phyloP scores from a whole-genome alignment of 2,329 filamentous ascomycete species.

The Clarireedia homoeocarpa region DNA sequence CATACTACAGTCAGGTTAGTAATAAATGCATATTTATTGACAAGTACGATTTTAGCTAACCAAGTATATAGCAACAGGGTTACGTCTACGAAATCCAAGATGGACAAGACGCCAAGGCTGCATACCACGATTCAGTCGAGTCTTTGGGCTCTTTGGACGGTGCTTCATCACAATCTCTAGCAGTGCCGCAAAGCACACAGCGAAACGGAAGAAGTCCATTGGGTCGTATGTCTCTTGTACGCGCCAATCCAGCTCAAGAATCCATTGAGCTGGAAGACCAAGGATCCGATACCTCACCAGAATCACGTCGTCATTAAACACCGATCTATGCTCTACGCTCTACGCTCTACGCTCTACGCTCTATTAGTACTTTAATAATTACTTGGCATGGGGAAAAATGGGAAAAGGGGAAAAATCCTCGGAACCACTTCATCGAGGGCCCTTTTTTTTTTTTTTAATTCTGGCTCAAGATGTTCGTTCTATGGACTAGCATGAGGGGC shows the following conservation, averaged over 20 bases:
- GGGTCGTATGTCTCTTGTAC: slow-evolving; percentile 29
- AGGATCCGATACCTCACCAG: slow-evolving; percentile 3
- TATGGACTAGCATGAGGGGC: background rate
- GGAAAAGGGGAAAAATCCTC: background rate
- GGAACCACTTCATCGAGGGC: too few species aligned
- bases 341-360: background rate
- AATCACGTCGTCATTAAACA: background rate
- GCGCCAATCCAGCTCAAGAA: slow-evolving; percentile 18
- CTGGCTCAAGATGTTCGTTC: background rate
- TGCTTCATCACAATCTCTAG: slow-evolving; percentile 10
- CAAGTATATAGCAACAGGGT: slow-evolving; percentile 21
- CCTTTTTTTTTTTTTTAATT: background rate
- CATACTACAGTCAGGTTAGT: slow-evolving; percentile 24
- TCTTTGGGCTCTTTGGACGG: slow-evolving; percentile 23
- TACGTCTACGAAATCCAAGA: slow-evolving; percentile 45
- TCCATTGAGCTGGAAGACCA: slow-evolving; percentile 23
- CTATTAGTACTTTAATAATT: background rate
- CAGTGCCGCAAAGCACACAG: slow-evolving; percentile 19
- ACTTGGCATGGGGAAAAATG: background rate
- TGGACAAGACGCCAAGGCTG: slow-evolving; percentile 34
- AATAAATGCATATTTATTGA: background rate
- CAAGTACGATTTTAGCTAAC: slow-evolving; percentile 15
- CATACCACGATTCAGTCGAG: slow-evolving; percentile 35
- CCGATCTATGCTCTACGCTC: background rate
- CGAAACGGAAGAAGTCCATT: slow-evolving; percentile 30